Evolutionary conservation across 2,329 filamentous ascomycete species (phyloP).

Genomic region (Alternaria atra): DNA sequence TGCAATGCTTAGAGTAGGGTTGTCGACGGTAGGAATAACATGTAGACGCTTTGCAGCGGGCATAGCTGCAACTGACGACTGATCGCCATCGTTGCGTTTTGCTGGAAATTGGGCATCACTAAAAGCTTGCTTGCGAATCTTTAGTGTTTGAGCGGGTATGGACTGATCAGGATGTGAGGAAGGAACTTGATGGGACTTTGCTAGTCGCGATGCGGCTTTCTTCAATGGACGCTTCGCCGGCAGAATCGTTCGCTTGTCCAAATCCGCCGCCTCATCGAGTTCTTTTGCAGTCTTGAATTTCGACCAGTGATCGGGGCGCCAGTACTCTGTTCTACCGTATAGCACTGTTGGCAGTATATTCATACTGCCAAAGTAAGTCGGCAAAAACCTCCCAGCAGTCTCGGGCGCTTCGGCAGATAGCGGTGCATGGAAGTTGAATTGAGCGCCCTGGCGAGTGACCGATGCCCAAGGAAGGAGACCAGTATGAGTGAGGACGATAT

Average conservation of each 20-base stretch:
- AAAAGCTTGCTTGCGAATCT: constrained; percentile 4
- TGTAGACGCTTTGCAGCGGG: not conserved
- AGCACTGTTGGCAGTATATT: constrained; percentile 20
- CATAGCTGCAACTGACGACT: not conserved
- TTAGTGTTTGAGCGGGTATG: not conserved
- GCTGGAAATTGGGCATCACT: not conserved
- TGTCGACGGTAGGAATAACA: not conserved
- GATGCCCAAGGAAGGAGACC: constrained; percentile 25
- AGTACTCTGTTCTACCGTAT: not conserved
- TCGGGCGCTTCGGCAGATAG: not conserved
- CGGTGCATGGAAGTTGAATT: constrained; percentile 22
- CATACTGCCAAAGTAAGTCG: constrained; percentile 29
- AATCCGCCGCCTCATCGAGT: constrained; percentile 6
- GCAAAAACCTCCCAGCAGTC: constrained; percentile 11
- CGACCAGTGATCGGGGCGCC: constrained; percentile 23
- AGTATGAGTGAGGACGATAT: constrained; percentile 23
- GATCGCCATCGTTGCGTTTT: constrained; percentile 8
- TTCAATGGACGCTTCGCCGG: not conserved
- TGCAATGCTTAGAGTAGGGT: not conserved
- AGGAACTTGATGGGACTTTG: not conserved
- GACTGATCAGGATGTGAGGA: not conserved
- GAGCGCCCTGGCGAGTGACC: constrained; percentile 17
- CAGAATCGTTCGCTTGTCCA: constrained; percentile 9
- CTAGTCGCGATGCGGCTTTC: not conserved
- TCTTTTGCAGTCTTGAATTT: constrained; percentile 25